Evolutionary conservation across 2,329 filamentous ascomycete species (phyloP).

Genomic region (Drechslerella coelobrocha): DNA sequence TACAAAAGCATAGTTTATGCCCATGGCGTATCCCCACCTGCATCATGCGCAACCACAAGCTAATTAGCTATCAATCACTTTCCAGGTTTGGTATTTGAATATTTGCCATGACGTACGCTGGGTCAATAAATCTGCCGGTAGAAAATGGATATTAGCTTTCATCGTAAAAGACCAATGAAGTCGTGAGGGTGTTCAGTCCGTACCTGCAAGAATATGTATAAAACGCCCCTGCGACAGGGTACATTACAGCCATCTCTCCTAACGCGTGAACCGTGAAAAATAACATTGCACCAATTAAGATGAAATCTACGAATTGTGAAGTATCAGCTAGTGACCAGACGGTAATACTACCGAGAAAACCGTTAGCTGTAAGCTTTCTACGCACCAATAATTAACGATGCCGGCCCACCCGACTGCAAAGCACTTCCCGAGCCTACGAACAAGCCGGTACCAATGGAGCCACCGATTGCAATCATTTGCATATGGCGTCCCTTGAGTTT

Average conservation of each 20-base stretch:
- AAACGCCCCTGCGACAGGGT: slow-evolving; percentile 61
- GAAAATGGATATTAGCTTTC: neutral
- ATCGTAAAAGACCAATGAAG: neutral
- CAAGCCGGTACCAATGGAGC: slow-evolving; percentile 68
- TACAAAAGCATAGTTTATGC: slow-evolving; percentile 63
- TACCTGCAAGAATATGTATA: slow-evolving; percentile 63
- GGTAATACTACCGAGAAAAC: neutral
- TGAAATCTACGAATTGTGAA: slow-evolving; percentile 64
- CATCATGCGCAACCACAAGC: neutral
- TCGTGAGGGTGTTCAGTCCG: too few relatives aligned
- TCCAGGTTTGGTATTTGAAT: neutral
- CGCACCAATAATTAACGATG: slow-evolving; percentile 64
- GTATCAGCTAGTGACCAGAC: slow-evolving; percentile 64
- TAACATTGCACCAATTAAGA: slow-evolving; percentile 63
- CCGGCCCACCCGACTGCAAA: slow-evolving; percentile 67
- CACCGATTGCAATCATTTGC: slow-evolving; percentile 71
- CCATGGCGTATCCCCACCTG: slow-evolving; percentile 62
- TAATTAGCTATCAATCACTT: neutral
- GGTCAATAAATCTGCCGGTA: slow-evolving; percentile 32
- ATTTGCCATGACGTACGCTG: slow-evolving; percentile 23
- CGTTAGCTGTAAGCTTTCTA: neutral
- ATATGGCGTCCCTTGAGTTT: slow-evolving; percentile 63
- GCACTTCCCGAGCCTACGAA: slow-evolving; percentile 70
- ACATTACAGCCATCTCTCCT: slow-evolving; percentile 59
- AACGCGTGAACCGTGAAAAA: slow-evolving; percentile 50